Evolutionary conservation across 139 green algal species (phyloP).

Genomic region (Chlorella sp.): DNA sequence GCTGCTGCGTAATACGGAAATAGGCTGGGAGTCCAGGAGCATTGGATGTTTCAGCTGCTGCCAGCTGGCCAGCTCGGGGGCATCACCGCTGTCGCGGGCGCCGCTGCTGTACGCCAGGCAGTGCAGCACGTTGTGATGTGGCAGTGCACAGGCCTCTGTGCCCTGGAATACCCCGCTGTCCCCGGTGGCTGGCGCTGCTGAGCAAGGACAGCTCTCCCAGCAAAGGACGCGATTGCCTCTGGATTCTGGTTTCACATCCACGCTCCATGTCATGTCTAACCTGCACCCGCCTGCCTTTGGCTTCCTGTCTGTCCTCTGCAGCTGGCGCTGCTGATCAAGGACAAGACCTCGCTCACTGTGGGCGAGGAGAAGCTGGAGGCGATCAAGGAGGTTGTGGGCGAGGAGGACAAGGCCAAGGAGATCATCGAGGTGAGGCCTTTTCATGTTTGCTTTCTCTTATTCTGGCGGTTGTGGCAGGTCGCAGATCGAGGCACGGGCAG

Average conservation of each 20-base stretch:
- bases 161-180: not conserved
- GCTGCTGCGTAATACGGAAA: too few relatives aligned
- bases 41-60: too few relatives aligned
- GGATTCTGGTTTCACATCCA: not conserved
- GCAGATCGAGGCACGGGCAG: too few relatives aligned
- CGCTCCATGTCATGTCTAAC: not conserved
- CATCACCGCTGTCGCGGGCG: too few relatives aligned
- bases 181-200: not conserved
- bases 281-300: not conserved
- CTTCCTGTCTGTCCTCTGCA: not conserved
- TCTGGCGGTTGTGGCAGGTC: too few relatives aligned
- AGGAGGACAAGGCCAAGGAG: conserved; percentile 87
- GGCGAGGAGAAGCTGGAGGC: conserved; percentile 72
- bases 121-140: too few relatives aligned
- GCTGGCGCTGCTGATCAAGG: conserved; percentile 84
- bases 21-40: too few relatives aligned
- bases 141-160: too few relatives aligned
- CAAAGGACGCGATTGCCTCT: not conserved
- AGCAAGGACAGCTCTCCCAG: not conserved
- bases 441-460: too few relatives aligned
- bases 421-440: conserved; percentile 61
- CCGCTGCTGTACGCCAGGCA: too few relatives aligned
- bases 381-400: conserved; percentile 86
- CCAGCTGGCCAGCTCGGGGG: too few relatives aligned
- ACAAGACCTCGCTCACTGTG: conserved; percentile 84